Percentiles rank a stretch among this genome's conserved stretches.
Evolutionary conservation across 352 stramenopile genomes (phyloP).

Genomic region (Globisporangium nunn): DNA sequence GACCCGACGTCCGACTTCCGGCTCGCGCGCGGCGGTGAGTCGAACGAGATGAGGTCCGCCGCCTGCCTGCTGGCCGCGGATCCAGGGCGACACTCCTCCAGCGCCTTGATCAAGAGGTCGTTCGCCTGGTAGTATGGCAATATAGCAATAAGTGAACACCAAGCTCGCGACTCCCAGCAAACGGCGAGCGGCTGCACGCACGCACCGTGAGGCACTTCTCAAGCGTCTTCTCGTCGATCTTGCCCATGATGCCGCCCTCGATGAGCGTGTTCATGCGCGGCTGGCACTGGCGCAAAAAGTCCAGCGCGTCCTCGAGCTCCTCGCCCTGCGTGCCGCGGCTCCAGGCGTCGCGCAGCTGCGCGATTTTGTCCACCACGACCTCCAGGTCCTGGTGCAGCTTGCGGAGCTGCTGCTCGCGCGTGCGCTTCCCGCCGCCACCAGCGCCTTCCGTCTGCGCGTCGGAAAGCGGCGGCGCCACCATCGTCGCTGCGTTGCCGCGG

Average conservation of each 20-base stretch:
- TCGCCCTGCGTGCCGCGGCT: conserved; percentile 23
- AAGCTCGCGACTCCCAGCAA: not conserved
- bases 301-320: conserved; percentile 58
- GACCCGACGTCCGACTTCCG: conserved; percentile 17
- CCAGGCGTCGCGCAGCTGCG: conserved; percentile 36
- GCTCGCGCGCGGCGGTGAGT: conserved; percentile 37
- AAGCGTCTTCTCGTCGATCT: conserved; percentile 74
- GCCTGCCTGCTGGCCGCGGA: conserved; percentile 10
- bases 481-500: not conserved
- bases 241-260: conserved; percentile 78
- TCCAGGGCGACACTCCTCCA: conserved; percentile 46
- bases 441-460: not conserved
- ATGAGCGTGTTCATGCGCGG: conserved; percentile 86
- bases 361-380: conserved; percentile 68
- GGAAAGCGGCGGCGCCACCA: not conserved
- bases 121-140: conserved; percentile 43
- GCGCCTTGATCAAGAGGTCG: conserved; percentile 69
- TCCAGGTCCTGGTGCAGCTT: conserved; percentile 68
- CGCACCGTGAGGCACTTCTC: conserved; percentile 79
- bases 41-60: conserved; percentile 51
- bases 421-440: conserved; percentile 5
- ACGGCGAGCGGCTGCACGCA: not conserved
- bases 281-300: conserved; percentile 81
- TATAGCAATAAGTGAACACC: not conserved
- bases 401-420: conserved; percentile 54